Percentiles rank a stretch among this genome's conserved stretches.
Conservation (phyloP, 75 land plant species). For the Sequoiadendron giganteum region DNA sequence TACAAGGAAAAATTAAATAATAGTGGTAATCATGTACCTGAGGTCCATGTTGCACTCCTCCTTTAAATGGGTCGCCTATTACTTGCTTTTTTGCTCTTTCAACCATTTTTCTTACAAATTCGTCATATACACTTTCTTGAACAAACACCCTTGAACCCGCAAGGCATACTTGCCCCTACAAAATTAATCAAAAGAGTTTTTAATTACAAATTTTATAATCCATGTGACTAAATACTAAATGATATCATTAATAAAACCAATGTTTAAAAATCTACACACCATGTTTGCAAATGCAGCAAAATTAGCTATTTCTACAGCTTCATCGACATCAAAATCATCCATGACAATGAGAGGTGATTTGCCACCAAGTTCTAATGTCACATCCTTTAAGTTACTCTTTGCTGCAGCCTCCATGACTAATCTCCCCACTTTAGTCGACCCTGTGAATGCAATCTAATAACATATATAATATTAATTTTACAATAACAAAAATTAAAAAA, state of each 20-base stretch:
- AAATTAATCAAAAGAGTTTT: neutral
- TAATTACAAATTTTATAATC: neutral
- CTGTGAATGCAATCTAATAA: conserved; percentile 27
- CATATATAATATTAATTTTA: neutral
- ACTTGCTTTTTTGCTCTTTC: conserved; percentile 49
- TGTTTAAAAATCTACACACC: conserved; percentile 8
- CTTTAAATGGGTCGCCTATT: conserved; percentile 78
- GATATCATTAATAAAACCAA: neutral
- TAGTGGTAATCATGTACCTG: conserved; percentile 24
- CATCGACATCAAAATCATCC: conserved; percentile 31
- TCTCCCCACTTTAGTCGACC: conserved; percentile 36
- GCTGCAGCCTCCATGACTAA: conserved; percentile 29
- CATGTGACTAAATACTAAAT: neutral
- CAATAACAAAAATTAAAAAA: neutral
- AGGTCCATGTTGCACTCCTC: conserved; percentile 71
- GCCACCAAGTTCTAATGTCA: conserved; percentile 39
- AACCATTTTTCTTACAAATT: conserved; percentile 44
- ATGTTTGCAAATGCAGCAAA: conserved; percentile 19
- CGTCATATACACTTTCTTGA: conserved; percentile 79
- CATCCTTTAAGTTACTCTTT: conserved; percentile 31
- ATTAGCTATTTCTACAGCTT: conserved; percentile 31
- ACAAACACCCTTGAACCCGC: conserved; percentile 71
- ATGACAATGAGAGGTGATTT: conserved; percentile 32
- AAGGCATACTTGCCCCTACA: conserved; percentile 77
- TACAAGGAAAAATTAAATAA: no score